Conservation (phyloP, 176 grass and related monocot genomes). For the Triticum turgidum region DNA sequence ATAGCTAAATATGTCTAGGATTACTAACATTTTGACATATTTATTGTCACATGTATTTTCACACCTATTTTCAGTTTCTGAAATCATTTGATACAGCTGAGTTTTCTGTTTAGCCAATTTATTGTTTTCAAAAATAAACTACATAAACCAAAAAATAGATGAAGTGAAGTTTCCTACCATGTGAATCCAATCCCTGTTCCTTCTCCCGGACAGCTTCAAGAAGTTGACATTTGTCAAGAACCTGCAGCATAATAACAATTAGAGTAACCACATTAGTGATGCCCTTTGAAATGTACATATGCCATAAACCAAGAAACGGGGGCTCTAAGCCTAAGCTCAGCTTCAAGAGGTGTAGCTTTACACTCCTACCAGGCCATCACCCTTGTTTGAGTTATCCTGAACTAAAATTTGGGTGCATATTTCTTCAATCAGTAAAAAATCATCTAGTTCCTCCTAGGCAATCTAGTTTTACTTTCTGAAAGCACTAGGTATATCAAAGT, state of each 20-base stretch:
- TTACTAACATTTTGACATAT: neutral
- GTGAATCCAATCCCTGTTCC: no score
- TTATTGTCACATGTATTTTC: neutral
- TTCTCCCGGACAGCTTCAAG: constrained; percentile 54
- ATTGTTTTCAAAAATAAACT: neutral
- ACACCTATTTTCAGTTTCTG: neutral
- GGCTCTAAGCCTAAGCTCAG: neutral
- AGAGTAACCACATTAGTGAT: constrained; percentile 2
- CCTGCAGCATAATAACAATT: constrained; percentile 36
- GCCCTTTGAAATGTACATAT: neutral
- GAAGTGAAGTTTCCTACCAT: constrained; percentile 7
- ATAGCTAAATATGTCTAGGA: neutral
- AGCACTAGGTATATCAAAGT: no score
- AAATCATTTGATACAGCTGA: neutral
- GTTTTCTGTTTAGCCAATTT: neutral
- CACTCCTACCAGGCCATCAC: neutral
- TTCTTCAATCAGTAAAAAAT: neutral
- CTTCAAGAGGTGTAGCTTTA: neutral
- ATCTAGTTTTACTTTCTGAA: no score
- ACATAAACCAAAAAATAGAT: neutral
- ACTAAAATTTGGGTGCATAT: neutral
- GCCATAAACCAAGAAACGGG: neutral
- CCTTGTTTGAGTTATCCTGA: neutral
- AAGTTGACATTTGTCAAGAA: constrained; percentile 93
- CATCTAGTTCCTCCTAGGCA: neutral